Evolutionary conservation across 176 grass and related monocot genomes (phyloP), one percentile per base, ranked within the genome.

Genomic region (Oryza meyeriana): DNA sequence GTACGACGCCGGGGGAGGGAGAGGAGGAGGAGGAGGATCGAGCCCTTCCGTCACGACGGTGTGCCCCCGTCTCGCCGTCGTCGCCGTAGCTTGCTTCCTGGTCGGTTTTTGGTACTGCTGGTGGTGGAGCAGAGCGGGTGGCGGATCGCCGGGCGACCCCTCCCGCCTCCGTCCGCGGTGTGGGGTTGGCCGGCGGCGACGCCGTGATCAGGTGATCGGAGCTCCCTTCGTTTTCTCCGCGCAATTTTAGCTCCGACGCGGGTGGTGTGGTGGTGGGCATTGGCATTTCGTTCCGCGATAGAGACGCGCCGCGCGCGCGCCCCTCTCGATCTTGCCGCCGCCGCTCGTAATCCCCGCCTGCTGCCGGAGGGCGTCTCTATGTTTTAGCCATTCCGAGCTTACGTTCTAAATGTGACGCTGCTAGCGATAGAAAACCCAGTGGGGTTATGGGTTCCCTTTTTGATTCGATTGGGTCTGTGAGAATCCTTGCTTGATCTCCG

Each of bases 171-270:
- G 4, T 17, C 50, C 72, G 14, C 31, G 64, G 10, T 29, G 20
- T 1, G 61, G 61, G 26, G 3, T 13, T 64, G 61, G 61, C 10
- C 42, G 42, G 42, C 42, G 62, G 64, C 14, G 29, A 57, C 30
- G 30, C 31, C 3, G 74, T 35, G 74, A 62, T 76, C 52, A 40
- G 55, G 55, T 40, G 55, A 77, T 77, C 48, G 74, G 74, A 76
- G 33, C 12, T 26, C 11, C 29, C 48, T 73, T 34, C 14, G 48
- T 55, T 55, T 12, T 75, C 8, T 36, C 32, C 20, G 4, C 48
- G 32, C 20, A 38, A 55, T 33, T 34, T 61, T 61, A 12, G 29
- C 20, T 9, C 31, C 20, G 52, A 1, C 13, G 25, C 40, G 50
- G 50, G 50, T 16, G 50, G 48, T 5, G 48, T 45, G 69, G 69